Base-by-base conservation (phyloP, 2,329 filamentous ascomycete genomes). In the Colletotrichum musae region DNA sequence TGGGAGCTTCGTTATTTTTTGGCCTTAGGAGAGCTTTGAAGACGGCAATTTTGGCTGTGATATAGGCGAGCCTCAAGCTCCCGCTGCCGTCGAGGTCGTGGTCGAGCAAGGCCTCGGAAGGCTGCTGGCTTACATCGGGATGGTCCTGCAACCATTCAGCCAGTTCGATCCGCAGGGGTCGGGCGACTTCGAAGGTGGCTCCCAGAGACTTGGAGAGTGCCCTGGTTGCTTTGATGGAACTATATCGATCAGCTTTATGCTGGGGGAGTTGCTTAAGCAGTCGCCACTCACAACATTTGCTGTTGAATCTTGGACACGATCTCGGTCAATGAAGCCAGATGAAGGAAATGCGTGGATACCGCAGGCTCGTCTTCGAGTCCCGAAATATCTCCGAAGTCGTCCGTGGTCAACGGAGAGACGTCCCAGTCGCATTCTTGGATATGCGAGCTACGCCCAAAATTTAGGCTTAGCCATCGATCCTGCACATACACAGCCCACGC, bases 341-440 rank as follows among this genome's bases (percentile, higher is more conserved):
- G 45, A 4, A 67, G 18, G 10, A 67, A 67, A 18, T 67, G 64
- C 9, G 15, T 32, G 6, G 52, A 63, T 10, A 62, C 45, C 16
- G 52, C 13, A 2, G 52, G 18, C 12, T 52, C 43, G 2, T 36
- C 64, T 5, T 39, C 36, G n/a, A 18, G n/a, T 1, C 43, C 64
- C 1, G 51, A 32, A 0, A 50, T 1, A 2, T 41, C 16, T 5
- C 59, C 58, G 52, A 67, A 64, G 12, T 67, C 64, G 12, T 45
- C 45, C 5, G 32, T 9, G 0, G 24, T 15, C 0, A 68, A 18
- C 3, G 60, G 16, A 2, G 39, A 68, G 1, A 68, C 53, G 1
- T 68, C 65, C 65, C 65, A 68, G 21, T 68, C 59, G 6, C 53
- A 58, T 2, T 68, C 60, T 2, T 68, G 65, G n/a, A 68, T 64